Evolutionary conservation across 495 filamentous ascomycete genomes (phyloP).

Genomic region (Aspergillus nidulans): DNA sequence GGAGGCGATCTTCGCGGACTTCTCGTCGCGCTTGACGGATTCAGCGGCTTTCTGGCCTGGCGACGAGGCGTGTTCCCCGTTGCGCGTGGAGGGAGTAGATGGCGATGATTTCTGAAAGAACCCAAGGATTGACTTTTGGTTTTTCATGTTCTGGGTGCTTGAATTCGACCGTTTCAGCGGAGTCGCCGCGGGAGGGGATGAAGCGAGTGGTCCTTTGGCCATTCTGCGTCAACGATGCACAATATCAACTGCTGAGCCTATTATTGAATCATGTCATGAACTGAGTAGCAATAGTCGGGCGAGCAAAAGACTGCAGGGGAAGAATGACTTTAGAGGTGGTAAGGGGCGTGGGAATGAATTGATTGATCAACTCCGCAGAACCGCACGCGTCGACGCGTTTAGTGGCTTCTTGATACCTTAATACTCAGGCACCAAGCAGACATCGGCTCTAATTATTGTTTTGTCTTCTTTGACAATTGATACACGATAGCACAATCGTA

Average conservation of each 20-base stretch:
- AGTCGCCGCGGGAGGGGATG: constrained; percentile 36
- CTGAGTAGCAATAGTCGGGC: not conserved
- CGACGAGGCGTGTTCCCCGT: constrained; percentile 36
- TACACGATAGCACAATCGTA: not conserved
- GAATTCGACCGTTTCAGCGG: constrained; percentile 45
- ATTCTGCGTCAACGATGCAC: constrained; percentile 19
- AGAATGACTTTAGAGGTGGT: not conserved
- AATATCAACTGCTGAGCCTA: not conserved
- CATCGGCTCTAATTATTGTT: not conserved
- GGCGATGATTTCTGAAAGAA: constrained; percentile 74
- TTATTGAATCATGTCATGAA: constrained; percentile 1
- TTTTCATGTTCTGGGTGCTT: constrained; percentile 55
- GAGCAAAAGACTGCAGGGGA: not conserved
- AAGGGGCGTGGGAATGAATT: constrained; percentile 18
- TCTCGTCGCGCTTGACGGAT: constrained; percentile 24
- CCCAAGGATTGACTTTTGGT: constrained; percentile 74
- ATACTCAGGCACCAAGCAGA: not conserved
- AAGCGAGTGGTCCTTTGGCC: constrained; percentile 35
- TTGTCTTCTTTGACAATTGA: not conserved
- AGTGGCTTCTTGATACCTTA: constrained; percentile 23
- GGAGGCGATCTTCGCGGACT: constrained; percentile 31
- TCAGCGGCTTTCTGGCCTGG: constrained; percentile 41
- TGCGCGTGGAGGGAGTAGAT: constrained; percentile 35
- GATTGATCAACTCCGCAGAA: not conserved
- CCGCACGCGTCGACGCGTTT: constrained; percentile 43